Evolutionary conservation across 176 grass and related monocot species (phyloP).

Genomic region (Puccinellia tenuiflora): DNA sequence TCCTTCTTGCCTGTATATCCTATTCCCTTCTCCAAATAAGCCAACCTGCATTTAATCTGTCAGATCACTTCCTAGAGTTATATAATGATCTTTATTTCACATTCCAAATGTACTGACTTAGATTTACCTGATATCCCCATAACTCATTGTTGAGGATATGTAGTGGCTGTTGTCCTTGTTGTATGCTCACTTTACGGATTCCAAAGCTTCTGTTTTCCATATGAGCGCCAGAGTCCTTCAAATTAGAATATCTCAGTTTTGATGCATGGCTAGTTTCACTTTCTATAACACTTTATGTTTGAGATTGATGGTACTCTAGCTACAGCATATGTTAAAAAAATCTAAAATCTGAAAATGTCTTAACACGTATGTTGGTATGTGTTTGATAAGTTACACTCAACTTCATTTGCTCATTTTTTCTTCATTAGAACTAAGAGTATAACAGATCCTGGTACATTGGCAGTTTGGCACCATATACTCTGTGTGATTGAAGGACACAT

Average conservation of each 20-base stretch:
- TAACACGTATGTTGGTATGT: not conserved
- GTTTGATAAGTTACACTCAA: not conserved
- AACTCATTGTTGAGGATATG: constrained; percentile 42
- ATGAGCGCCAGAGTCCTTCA: constrained; percentile 63
- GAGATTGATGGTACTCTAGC: not conserved
- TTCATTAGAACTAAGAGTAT: not conserved
- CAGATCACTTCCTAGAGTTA: not conserved
- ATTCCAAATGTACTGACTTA: constrained; percentile 1
- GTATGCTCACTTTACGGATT: constrained; percentile 45
- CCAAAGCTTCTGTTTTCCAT: constrained; percentile 71
- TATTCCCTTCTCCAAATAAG: constrained; percentile 50
- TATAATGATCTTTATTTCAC: not conserved
- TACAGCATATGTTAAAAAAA: not conserved
- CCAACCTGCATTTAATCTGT: constrained; percentile 54
- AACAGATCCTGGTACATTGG: not conserved
- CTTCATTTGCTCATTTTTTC: not conserved
- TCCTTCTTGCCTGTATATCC: constrained; percentile 48
- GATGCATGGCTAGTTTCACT: not conserved
- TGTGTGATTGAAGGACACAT: not conserved
- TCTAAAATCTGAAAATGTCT: not conserved
- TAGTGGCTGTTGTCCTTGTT: constrained; percentile 19
- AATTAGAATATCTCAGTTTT: constrained; percentile 15
- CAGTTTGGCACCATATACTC: not conserved
- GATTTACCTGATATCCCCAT: constrained; percentile 76
- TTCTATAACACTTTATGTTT: not conserved